Base-by-base conservation (phyloP, 2,329 filamentous ascomycete genomes). In the Colletotrichum sp. region DNA sequence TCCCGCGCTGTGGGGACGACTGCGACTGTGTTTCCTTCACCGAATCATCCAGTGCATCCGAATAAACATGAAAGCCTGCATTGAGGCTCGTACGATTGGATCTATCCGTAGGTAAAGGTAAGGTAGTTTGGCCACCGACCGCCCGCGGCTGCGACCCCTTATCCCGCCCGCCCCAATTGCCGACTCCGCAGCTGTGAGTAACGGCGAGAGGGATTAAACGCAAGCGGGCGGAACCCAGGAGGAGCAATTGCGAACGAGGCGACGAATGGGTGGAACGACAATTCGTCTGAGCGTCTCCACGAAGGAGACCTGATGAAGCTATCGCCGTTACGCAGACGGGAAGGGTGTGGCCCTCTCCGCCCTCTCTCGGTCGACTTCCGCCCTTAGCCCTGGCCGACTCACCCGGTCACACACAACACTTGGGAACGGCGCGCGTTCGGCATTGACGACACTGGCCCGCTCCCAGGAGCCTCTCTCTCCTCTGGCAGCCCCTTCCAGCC, bases 301-400 rank as follows among this genome's bases (percentile, higher is more conserved):
- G 73, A 52, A 22, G 28, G 59, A 24, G 59, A 26, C 62, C 32
- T 64, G 57, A 24, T 75, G 70, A 75, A 69, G 73, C 18, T 65
- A 69, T 75, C 70, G 55, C 63, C 39, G 52, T 68, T 59, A 28
- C 28, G 34, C 36, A 22, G 28, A 55, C 55, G 65, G 57, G 48
- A 73, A 64, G 26, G 44, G 59, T 73, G 70, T 73, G 59, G 57
- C 44, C 36, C 39, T 55, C 64, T 75, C 73, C 70, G 73, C 73
- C 73, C 57, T 44, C 39, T 55, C 64, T 75, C 73, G 73, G 73
- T 75, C 73, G 73, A 75, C 73, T 75, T 75, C 73, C 73, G 73
- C 22, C n/a, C n/a, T 48, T 60, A 75, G 73, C 73, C 73, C 73
- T 75, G 73, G 59, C 73, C 73, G 73, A 73, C 57, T 73, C 57